These are phyloP conservation scores for Hymenoscyphus salicellus DNA, from an alignment of 2,329 filamentous ascomycete species.

Conservation along the genomic window DNA sequence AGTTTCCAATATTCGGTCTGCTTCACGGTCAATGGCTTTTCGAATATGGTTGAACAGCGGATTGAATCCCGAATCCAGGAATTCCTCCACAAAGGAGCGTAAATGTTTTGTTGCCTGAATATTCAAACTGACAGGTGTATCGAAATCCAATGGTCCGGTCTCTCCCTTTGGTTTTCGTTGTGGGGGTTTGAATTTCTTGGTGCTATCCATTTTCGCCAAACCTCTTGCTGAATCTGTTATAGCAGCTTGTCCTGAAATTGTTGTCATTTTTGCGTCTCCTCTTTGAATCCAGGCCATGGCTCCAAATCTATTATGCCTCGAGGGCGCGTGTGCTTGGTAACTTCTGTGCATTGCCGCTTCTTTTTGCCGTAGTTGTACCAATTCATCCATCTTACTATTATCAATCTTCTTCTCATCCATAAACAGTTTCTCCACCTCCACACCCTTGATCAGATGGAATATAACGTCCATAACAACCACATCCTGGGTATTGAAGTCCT, in stretches of 20 bases:
- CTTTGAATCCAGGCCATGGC: conserved; percentile 97
- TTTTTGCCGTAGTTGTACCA: conserved; percentile 71
- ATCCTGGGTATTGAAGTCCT: conserved; percentile 88
- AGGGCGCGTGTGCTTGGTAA: conserved; percentile 74
- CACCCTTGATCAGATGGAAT: conserved; percentile 88
- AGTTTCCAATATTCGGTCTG: conserved; percentile 71
- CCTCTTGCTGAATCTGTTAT: conserved; percentile 70
- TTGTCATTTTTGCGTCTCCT: conserved; percentile 77
- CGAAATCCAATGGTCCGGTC: conserved; percentile 70
- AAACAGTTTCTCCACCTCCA: conserved; percentile 81
- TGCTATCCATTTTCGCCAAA: conserved; percentile 83
- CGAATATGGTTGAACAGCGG: conserved; percentile 81
- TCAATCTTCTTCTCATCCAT: conserved; percentile 72
- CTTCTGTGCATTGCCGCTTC: conserved; percentile 80
- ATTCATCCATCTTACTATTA: conserved; percentile 67
- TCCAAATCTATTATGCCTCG: conserved; percentile 88
- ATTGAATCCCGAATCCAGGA: conserved; percentile 93
- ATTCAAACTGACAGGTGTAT: conserved; percentile 67
- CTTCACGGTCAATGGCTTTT: conserved; percentile 86
- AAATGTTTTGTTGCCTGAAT: conserved; percentile 72
- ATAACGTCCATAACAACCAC: conserved; percentile 86
- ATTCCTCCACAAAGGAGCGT: conserved; percentile 82
- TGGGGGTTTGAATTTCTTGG: conserved; percentile 86
- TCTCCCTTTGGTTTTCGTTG: conserved; percentile 60
- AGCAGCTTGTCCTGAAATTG: conserved; percentile 84